Evolutionary conservation across 352 stramenopile species (phyloP).

Genomic region (Aphanomyces astaci): DNA sequence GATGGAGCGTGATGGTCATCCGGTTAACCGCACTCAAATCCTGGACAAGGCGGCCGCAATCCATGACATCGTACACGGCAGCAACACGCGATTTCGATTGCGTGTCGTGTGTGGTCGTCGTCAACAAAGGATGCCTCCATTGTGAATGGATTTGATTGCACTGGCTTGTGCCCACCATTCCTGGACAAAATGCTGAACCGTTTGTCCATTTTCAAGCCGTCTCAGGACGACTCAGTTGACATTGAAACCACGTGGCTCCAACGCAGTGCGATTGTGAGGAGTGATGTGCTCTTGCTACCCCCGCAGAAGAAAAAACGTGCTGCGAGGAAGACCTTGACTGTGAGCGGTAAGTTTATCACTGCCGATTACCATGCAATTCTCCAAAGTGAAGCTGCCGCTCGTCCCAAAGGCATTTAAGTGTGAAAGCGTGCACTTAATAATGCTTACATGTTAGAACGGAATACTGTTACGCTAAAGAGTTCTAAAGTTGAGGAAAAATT

Average conservation of each 20-base stretch:
- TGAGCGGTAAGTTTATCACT: constrained; percentile 3
- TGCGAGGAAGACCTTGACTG: background rate
- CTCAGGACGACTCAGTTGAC: background rate
- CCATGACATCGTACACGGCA: background rate
- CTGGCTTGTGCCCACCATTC: background rate
- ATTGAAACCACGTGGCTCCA: background rate
- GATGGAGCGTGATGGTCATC: too few relatives aligned
- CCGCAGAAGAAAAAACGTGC: background rate
- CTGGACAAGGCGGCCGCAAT: too few relatives aligned
- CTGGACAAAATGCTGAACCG: background rate
- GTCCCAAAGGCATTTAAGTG: too few relatives aligned
- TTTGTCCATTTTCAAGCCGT: background rate
- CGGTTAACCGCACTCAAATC: too few relatives aligned
- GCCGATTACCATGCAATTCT: background rate
- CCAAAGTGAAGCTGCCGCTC: background rate
- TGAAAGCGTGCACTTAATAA: too few relatives aligned
- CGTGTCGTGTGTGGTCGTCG: background rate
- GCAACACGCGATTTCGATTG: background rate
- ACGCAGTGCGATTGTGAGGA: background rate
- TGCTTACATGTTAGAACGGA: too few relatives aligned
- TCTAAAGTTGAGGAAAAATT: too few relatives aligned
- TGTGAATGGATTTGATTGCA: background rate
- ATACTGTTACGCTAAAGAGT: too few relatives aligned
- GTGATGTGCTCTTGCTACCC: background rate
- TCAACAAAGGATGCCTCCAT: background rate